A percentile compares a stretch with the other conserved stretches of the same genome.
phyloP scores from a whole-genome alignment of 192 early-diverging fungal species.

The Helicostylum pulchrum region DNA sequence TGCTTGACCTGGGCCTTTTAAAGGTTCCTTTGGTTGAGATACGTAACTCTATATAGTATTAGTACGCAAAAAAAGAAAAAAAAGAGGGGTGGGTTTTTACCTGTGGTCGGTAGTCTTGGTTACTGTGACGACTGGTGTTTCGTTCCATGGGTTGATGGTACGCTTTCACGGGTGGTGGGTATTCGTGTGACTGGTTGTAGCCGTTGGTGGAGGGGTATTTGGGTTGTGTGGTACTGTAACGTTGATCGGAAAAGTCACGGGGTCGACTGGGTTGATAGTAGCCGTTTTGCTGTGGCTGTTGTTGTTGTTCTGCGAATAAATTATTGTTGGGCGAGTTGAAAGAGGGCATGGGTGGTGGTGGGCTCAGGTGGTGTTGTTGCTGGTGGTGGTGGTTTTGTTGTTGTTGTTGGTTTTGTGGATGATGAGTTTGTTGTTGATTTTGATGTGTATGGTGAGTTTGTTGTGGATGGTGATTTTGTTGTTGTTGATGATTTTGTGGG shows the following conservation, averaged over 20 bases:
- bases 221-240: neutral
- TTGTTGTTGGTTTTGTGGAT: neutral
- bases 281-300: neutral
- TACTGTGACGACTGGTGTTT: neutral
- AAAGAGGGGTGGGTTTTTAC: too few species aligned
- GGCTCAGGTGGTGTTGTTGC: neutral
- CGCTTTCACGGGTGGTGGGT: too few species aligned
- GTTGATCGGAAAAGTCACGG: neutral
- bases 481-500: neutral
- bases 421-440: neutral
- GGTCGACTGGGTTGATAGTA: neutral
- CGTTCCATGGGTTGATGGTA: neutral
- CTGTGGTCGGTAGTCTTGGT: conserved; percentile 2
- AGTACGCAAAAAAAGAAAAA: too few species aligned
- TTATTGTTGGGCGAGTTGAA: neutral
- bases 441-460: neutral
- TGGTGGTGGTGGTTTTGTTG: too few species aligned
- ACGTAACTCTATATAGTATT: neutral
- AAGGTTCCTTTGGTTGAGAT: neutral
- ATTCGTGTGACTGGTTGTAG: neutral
- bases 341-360: neutral
- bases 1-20: too few species aligned
- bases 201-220: neutral
- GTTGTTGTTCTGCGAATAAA: neutral
- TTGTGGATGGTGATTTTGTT: neutral